Evolutionary conservation across 495 filamentous ascomycete genomes (phyloP), one percentile per base, ranked within the genome.

Genomic region (Hyaloscypha variabilis): DNA sequence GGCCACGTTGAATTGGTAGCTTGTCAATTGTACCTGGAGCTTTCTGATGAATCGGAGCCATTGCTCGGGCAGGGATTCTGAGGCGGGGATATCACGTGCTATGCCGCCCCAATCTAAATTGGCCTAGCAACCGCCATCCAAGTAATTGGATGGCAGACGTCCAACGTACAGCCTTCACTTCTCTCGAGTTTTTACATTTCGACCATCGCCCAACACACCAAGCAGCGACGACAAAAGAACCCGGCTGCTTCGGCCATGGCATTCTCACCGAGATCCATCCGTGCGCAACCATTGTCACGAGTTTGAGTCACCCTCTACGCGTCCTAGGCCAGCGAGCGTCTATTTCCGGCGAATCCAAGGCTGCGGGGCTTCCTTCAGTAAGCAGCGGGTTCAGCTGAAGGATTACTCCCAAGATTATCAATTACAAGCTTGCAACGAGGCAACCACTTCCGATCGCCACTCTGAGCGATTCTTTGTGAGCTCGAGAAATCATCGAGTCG

Each of bases 1-100:
- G 62, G 54, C 57, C 62, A 64, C 62, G 62, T 64, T 64, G 62
- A 52, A 25, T 26, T 51, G 60, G 36, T 28, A 54, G 23, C 26
- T 23, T 54, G 51, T n/a, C 25, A 28, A 28, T 54, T 46, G 39
- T 46, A 46, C 39, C 51, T 28, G 10, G 51, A 54, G 11, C 19
- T 54, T 28, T 54, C 51, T 54, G 25, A 25, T 25, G 51, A 54
- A 54, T 54, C 19, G 51, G 51, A 54, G 51, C 25, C 21, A 0
- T 34, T 34, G 10, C 39, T 46, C 39, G 11, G 6, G 17, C 39
- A 19, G 19, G 39, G 39, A 46, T 46, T 14, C 39, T 4, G 19
- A 17, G 39, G 39, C 6, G 39, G 6, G 39, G 2, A 34, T 8
- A 46, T 14, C 39, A 46, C 39, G 39, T 46, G 39, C 2, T 34